Evolutionary conservation across 2,329 filamentous ascomycete species (phyloP), one percentile per base, ranked within the genome.

Genomic region (Sarocladiaceae sp.): DNA sequence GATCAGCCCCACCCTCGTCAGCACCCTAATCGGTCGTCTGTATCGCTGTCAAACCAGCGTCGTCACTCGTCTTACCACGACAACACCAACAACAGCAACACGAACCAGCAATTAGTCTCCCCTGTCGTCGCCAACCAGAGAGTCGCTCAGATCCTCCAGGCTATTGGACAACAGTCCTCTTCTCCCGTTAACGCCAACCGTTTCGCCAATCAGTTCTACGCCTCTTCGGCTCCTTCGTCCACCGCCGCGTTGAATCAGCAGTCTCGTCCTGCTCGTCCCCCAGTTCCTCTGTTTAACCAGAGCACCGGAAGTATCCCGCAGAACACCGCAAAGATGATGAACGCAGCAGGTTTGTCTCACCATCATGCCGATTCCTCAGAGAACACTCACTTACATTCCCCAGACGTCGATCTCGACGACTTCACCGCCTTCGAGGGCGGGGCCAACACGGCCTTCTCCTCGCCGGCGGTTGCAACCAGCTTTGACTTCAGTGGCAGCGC

Each of bases 261-360:
- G 66, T 72, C 71, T 55, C 74, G 69, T 64, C 66, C 70, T 58
- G 68, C 72, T 63, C 79, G 84, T 64, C 87, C 87, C 50, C 86
- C 86, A 63, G 86, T 90, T 60, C 87, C 87, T 56, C 73, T 88
- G 60, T 90, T 91, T 67, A 82, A 80, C 55, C 82, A 84, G 68
- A 79, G 74, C 64, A 75, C 73, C 58, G 74, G 76, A 69, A 82
- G 70, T 66, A 70, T 73, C 58, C 73, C 73, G 57, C 73, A 75
- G 62, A 36, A 50, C 22, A 59, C 66, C 60, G 67, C 62, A 63
- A 70, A 67, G 62, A 72, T 71, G 69, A 71, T 72, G 69, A 72
- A 72, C 67, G 69, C 69, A 53, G 69, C 69, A 67, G 68, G 68
- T 70, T 61, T 57, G 61, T 63, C 31, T 51, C 15, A 42, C 44